Conservation (phyloP, 805 yeast species). For the Candida qinlingensis region DNA sequence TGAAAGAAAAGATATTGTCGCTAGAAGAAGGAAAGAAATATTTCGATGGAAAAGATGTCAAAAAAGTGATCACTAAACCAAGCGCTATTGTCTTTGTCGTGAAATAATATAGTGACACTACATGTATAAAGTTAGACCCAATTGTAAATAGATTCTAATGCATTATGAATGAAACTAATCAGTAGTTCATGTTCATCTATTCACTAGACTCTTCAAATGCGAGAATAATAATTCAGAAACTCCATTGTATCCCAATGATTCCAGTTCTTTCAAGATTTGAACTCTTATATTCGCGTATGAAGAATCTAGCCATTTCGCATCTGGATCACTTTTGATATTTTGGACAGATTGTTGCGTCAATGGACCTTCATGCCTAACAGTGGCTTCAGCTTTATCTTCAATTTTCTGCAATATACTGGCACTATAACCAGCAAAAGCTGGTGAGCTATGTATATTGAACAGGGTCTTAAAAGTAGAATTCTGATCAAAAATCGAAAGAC, state of each 20-base stretch:
- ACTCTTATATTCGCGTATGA: conserved; percentile 42
- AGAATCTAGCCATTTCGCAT: conserved; percentile 31
- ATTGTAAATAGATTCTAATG: background rate
- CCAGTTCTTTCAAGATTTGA: conserved; percentile 37
- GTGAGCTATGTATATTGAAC: conserved; percentile 43
- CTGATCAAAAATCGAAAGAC: conserved; percentile 22
- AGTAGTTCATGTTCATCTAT: conserved; percentile 6
- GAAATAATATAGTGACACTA: background rate
- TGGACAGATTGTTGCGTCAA: conserved; percentile 39
- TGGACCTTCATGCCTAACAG: conserved; percentile 47
- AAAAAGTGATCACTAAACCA: conserved; percentile 51
- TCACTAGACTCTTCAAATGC: conserved; percentile 45
- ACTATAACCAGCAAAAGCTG: conserved; percentile 42
- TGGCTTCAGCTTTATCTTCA: conserved; percentile 37
- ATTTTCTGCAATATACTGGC: conserved; percentile 39
- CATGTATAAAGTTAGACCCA: background rate
- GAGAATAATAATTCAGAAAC: conserved; percentile 45
- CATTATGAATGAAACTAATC: background rate
- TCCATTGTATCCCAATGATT: conserved; percentile 41
- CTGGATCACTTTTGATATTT: conserved; percentile 22
- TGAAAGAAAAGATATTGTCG: conserved; percentile 28
- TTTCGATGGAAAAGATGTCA: conserved; percentile 36
- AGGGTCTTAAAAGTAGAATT: conserved; percentile 18
- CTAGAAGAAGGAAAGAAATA: conserved; percentile 36
- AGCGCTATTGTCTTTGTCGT: conserved; percentile 22